phyloP scores from a whole-genome alignment of 2,329 filamentous ascomycete species.

The Stylonectria norvegica region DNA sequence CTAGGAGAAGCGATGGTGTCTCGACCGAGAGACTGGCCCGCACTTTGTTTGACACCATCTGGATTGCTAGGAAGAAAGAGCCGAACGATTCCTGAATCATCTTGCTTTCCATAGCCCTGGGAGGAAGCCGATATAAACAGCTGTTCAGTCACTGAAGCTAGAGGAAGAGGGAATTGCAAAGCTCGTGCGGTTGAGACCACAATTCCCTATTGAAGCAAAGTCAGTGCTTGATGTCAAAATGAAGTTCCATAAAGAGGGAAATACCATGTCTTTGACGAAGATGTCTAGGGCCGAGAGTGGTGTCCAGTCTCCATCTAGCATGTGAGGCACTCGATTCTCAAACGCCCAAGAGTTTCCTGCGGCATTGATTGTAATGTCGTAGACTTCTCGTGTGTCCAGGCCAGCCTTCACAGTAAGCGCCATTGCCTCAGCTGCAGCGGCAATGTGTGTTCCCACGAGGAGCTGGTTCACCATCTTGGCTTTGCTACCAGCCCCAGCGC shows the following conservation, averaged over 20 bases:
- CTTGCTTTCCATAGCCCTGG: conserved; percentile 26
- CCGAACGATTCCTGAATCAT: conserved; percentile 28
- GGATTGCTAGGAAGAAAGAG: conserved; percentile 19
- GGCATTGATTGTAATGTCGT: conserved; percentile 27
- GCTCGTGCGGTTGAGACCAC: conserved; percentile 29
- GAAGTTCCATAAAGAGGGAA: conserved; percentile 6
- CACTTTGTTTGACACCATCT: conserved; percentile 14
- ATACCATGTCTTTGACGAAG: conserved; percentile 35
- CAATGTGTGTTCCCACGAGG: conserved; percentile 49
- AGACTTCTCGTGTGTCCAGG: conserved; percentile 37
- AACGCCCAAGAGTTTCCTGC: conserved; percentile 50
- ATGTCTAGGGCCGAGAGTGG: conserved; percentile 34
- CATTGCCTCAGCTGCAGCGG: conserved; percentile 50
- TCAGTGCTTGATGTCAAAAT: too few species aligned
- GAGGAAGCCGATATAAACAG: conserved; percentile 27
- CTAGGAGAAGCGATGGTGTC: conserved; percentile 15
- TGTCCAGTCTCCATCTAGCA: conserved; percentile 48
- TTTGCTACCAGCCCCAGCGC: conserved; percentile 48
- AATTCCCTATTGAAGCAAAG: conserved; percentile 4
- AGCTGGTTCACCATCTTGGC: conserved; percentile 54
- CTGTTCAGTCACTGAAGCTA: conserved; percentile 34
- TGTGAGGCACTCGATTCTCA: conserved; percentile 51
- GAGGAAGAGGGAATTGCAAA: conserved; percentile 34
- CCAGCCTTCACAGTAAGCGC: conserved; percentile 48
- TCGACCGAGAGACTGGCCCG: conserved; percentile 2